A percentile compares a stretch with the other conserved stretches of the same genome.
These are phyloP conservation scores for Glutinoglossum americanum DNA, from an alignment of 495 filamentous ascomycete species.

Conservation along the genomic window DNA sequence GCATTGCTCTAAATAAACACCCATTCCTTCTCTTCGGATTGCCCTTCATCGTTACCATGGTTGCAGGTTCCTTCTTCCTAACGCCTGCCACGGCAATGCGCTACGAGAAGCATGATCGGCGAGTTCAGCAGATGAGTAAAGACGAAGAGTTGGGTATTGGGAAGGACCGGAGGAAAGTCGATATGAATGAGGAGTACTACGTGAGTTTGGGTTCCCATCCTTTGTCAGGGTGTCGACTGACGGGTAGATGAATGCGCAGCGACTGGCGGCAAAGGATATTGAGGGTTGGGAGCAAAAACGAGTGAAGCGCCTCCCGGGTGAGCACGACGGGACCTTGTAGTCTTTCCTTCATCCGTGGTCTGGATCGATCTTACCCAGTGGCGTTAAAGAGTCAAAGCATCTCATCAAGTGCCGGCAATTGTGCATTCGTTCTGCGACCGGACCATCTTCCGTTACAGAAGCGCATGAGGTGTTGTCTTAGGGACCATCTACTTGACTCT, in stretches of 20 bases:
- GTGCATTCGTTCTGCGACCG: too few relatives aligned
- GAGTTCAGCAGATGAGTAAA: slow-evolving; percentile 54
- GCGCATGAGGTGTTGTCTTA: too few relatives aligned
- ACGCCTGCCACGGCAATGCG: slow-evolving; percentile 83
- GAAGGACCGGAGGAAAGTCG: slow-evolving; percentile 45
- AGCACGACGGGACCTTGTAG: slow-evolving; percentile 70
- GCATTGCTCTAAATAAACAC: slow-evolving; percentile 39
- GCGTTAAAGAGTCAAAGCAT: background rate
- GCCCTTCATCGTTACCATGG: slow-evolving; percentile 80
- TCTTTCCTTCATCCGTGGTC: background rate
- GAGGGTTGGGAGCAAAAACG: slow-evolving; percentile 94
- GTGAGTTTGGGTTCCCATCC: slow-evolving; percentile 27
- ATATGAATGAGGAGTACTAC: slow-evolving; percentile 86
- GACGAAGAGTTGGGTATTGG: slow-evolving; percentile 72
- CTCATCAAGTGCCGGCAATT: background rate
- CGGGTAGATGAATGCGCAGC: slow-evolving; percentile 23
- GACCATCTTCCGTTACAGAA: too few relatives aligned
- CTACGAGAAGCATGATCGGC: slow-evolving; percentile 81
- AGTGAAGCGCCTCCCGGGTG: slow-evolving; percentile 68
- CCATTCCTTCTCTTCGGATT: slow-evolving; percentile 90
- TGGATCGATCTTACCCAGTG: background rate
- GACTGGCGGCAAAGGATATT: slow-evolving; percentile 72
- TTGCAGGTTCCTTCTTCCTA: slow-evolving; percentile 85
- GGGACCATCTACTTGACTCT: too few relatives aligned
- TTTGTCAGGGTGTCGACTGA: background rate